phyloP scores from a whole-genome alignment of 2,329 filamentous ascomycete genomes.

The Cladophialophora psammophila region DNA sequence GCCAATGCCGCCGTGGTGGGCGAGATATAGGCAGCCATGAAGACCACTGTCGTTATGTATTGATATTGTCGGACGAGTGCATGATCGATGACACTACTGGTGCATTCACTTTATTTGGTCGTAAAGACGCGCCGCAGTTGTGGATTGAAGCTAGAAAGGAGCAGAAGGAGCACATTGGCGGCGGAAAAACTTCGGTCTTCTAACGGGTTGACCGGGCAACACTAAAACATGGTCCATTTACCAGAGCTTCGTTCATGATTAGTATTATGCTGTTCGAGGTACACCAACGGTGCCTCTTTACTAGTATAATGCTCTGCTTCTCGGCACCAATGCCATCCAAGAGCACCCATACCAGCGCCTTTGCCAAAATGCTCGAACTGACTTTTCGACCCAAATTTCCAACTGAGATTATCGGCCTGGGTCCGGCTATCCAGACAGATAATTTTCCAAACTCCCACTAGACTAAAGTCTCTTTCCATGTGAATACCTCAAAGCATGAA shows the following conservation, averaged over 20 bases:
- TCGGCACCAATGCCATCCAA: neutral
- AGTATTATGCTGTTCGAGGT: conserved; percentile 15
- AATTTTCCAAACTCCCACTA: neutral
- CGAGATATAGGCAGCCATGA: conserved; percentile 46
- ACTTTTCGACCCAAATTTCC: conserved; percentile 16
- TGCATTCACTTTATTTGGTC: neutral
- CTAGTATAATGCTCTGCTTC: neutral
- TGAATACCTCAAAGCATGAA: conserved; percentile 54
- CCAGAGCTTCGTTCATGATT: conserved; percentile 17
- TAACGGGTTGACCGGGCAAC: conserved; percentile 17
- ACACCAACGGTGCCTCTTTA: neutral
- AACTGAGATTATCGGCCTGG: conserved; percentile 8
- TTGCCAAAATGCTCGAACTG: conserved; percentile 26
- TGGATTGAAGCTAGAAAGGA: conserved; percentile 6
- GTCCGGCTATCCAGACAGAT: conserved; percentile 3
- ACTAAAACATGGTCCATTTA: neutral
- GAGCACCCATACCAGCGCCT: conserved; percentile 25
- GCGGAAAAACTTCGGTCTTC: conserved; percentile 25
- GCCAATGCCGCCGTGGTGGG: conserved; percentile 49
- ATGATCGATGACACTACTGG: conserved; percentile 23
- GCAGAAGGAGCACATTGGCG: neutral
- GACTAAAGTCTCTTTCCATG: neutral
- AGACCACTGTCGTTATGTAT: conserved; percentile 27
- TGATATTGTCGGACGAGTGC: conserved; percentile 27
- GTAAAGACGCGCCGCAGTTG: conserved; percentile 23